A percentile compares a stretch with the other conserved stretches of the same genome.
Evolutionary conservation across 768 basidiomycete genomes (phyloP).

Genomic region (Pholiota conissans): DNA sequence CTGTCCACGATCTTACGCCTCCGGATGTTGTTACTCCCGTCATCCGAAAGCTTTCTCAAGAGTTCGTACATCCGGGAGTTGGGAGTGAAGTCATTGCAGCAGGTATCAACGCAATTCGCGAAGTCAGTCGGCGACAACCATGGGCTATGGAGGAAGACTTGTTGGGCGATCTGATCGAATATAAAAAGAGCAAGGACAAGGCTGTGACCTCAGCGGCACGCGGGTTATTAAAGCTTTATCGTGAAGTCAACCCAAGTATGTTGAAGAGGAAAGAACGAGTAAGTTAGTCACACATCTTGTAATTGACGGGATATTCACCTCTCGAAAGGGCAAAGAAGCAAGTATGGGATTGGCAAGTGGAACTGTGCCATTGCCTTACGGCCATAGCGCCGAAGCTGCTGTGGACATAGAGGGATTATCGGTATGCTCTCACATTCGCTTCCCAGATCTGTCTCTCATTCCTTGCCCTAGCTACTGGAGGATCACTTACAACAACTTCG

Average conservation of each 20-base stretch:
- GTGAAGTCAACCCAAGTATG: constrained; percentile 95
- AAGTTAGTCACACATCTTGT: constrained; percentile 21
- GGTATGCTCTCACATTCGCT: constrained; percentile 42
- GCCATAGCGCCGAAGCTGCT: constrained; percentile 71
- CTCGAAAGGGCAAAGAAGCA: constrained; percentile 84
- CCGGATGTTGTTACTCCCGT: constrained; percentile 91
- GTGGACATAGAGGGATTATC: constrained; percentile 89
- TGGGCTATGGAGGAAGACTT: constrained; percentile 98
- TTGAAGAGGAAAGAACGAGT: constrained; percentile 87
- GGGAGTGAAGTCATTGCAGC: constrained; percentile 94
- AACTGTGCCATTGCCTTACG: constrained; percentile 74
- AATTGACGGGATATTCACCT: constrained; percentile 8
- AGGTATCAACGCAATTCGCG: constrained; percentile 93
- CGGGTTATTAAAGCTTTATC: constrained; percentile 83
- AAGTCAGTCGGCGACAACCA: constrained; percentile 92
- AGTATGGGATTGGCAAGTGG: constrained; percentile 71
- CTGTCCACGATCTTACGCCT: constrained; percentile 92
- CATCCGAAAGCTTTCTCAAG: constrained; percentile 86
- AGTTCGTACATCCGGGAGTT: constrained; percentile 97
- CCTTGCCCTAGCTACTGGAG: constrained; percentile 68
- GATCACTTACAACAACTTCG: constrained; percentile 77
- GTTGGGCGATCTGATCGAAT: constrained; percentile 89
- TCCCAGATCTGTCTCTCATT: neutral
- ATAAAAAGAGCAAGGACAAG: constrained; percentile 94
- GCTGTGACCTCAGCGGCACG: constrained; percentile 87